phyloP scores from a whole-genome alignment of 371 early-diverging fungal species.

The Rhizopus arrhizus region DNA sequence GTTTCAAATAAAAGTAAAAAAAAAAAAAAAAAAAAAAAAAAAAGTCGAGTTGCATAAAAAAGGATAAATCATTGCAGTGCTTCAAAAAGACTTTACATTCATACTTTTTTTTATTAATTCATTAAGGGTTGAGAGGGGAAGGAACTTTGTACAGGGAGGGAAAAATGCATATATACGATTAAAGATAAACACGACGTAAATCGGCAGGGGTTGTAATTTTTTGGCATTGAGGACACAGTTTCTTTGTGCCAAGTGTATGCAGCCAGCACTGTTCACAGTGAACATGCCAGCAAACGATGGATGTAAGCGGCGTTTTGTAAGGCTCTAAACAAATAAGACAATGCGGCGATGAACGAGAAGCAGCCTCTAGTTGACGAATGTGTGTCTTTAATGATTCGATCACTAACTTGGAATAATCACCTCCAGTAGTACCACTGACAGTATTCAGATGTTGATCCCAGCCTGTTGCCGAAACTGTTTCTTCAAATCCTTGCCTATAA shows the following conservation, averaged over 20 bases:
- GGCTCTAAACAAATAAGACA: slow-evolving; percentile 86
- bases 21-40: no score
- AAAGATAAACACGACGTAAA: slow-evolving; percentile 82
- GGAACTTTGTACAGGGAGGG: neutral
- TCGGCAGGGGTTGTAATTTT: slow-evolving; percentile 85
- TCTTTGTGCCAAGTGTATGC: slow-evolving; percentile 81
- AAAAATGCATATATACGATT: slow-evolving; percentile 26
- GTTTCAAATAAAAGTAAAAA: no score
- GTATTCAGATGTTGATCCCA: slow-evolving; percentile 27
- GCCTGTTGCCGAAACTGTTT: slow-evolving; percentile 38
- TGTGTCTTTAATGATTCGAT: slow-evolving; percentile 79
- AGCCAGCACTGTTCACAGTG: slow-evolving; percentile 92
- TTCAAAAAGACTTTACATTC: no score
- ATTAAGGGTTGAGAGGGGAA: neutral
- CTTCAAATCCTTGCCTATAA: slow-evolving; percentile 41
- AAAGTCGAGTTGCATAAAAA: neutral
- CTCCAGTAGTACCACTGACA: slow-evolving; percentile 17
- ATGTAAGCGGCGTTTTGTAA: slow-evolving; percentile 72
- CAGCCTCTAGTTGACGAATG: slow-evolving; percentile 67
- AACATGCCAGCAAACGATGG: slow-evolving; percentile 92
- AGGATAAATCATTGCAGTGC: no score
- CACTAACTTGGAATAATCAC: slow-evolving; percentile 61
- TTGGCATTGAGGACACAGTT: slow-evolving; percentile 90
- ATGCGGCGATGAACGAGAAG: slow-evolving; percentile 56
- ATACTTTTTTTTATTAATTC: neutral